Percentiles rank a stretch among this genome's conserved stretches.
These are phyloP conservation scores for Kickxella alabastrina DNA, from an alignment of 192 early-diverging fungal genomes.

Conservation along the genomic window DNA sequence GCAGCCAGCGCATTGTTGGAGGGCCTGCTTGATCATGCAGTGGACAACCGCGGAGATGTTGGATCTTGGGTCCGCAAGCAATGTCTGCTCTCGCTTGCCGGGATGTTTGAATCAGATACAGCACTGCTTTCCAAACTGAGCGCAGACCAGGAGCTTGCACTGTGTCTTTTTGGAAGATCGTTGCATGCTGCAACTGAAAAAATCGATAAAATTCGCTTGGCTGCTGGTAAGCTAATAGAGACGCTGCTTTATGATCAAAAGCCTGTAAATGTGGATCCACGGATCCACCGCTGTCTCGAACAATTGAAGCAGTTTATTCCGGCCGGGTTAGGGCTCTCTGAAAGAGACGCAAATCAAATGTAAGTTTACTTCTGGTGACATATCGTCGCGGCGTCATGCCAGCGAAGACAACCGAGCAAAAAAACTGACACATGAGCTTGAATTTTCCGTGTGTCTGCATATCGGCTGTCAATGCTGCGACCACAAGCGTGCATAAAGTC, in stretches of 20 bases:
- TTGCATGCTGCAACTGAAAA: constrained; percentile 84
- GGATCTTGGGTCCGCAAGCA: constrained; percentile 88
- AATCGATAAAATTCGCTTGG: constrained; percentile 80
- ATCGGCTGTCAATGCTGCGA: no score
- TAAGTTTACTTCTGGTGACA: no score
- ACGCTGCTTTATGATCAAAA: constrained; percentile 22
- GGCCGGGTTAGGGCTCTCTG: neutral
- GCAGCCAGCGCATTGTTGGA: constrained; percentile 53
- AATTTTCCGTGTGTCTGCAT: no score
- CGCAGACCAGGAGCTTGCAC: constrained; percentile 30
- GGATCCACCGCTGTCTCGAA: neutral
- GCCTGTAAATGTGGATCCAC: neutral
- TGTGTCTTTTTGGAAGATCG: constrained; percentile 40
- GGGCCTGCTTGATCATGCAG: constrained; percentile 79
- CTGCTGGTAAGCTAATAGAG: constrained; percentile 66
- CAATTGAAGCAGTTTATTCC: neutral
- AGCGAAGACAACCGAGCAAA: no score
- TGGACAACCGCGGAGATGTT: constrained; percentile 91
- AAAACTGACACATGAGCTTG: no score
- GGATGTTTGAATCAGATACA: constrained; percentile 39
- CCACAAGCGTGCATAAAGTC: no score
- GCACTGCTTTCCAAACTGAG: neutral
- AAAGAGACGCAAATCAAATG: no score
- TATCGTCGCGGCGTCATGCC: no score
- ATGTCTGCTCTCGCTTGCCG: constrained; percentile 58